phyloP scores from a whole-genome alignment of 2,329 filamentous ascomycete genomes.

The Ceratocystis huliohia region DNA sequence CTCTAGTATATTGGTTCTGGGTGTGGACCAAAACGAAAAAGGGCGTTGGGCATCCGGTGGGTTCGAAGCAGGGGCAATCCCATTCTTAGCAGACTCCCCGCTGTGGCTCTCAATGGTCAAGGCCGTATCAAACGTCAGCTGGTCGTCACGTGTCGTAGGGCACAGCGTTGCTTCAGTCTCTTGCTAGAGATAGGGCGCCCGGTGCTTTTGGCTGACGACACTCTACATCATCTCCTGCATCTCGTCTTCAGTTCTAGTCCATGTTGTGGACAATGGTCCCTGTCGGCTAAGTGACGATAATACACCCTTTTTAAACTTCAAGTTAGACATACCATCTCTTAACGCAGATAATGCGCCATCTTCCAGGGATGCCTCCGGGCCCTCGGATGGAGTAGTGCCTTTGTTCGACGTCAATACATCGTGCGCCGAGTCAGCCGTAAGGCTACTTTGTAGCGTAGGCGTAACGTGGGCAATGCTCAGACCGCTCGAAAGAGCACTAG shows the following conservation, averaged over 20 bases:
- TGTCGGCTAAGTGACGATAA: slow-evolving; percentile 23
- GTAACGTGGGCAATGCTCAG: not conserved
- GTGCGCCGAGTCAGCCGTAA: slow-evolving; percentile 42
- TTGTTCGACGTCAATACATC: slow-evolving; percentile 35
- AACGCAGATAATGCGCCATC: slow-evolving; percentile 31
- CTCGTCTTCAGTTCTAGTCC: slow-evolving; percentile 31
- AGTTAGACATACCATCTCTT: slow-evolving; percentile 36
- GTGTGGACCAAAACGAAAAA: not conserved
- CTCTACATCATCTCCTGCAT: slow-evolving; percentile 37
- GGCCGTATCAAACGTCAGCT: slow-evolving; percentile 20
- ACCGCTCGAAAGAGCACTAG: slow-evolving; percentile 16
- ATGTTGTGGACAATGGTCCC: slow-evolving; percentile 20
- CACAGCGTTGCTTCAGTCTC: slow-evolving; percentile 26
- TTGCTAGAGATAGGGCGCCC: slow-evolving; percentile 28
- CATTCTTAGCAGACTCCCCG: slow-evolving; percentile 7
- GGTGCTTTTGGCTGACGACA: slow-evolving; percentile 29
- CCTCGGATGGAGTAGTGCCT: slow-evolving; percentile 23
- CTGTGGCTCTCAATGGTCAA: slow-evolving; percentile 13
- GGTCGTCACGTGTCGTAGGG: slow-evolving; percentile 15
- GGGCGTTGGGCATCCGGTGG: not conserved
- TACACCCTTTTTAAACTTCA: slow-evolving; percentile 38
- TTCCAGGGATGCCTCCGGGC: not conserved
- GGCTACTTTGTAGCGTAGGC: slow-evolving; percentile 6
- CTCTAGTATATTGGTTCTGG: not conserved
- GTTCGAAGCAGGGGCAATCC: not conserved